Evolutionary conservation across 257 asterid species (phyloP), one percentile per base, ranked within the genome.

Genomic region (Capsicum pubescens): DNA sequence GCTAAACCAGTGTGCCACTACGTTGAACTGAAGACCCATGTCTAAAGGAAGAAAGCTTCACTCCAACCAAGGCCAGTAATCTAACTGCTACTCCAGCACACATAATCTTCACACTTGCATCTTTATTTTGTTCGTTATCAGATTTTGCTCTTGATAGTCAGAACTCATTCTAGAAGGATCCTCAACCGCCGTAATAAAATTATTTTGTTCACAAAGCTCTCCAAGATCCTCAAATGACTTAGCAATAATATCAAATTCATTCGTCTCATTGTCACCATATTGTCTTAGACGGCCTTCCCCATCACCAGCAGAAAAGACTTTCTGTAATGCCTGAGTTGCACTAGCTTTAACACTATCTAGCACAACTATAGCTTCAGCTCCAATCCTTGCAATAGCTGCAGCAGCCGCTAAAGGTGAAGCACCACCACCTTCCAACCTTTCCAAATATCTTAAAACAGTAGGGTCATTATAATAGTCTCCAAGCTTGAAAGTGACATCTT

Each of bases 391-490:
- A 26, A 26, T 26, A 26, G 32, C 32, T 26, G 32, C 32, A 26
- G 32, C 32, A 26, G 32, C 32, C 1, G 32, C 32, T 26, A 26
- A 26, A 26, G 32, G 32, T 26, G 32, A 26, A 26, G 32, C 32
- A 26, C 32, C 32, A 26, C 32, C 32, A 26, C 32, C 32, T 26
- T 26, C 1, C 32, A 26, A 0, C 32, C 32, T 26, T 26, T 26
- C 32, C 32, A 26, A 26, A 26, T 26, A 26, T 26, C 32, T 26
- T 26, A 26, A 26, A 26, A 26, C 1, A 26, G 32, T 26, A 26
- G 98, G 97, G 86, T 97, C 98, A 63, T 97, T 98, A 84, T 97
- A 97, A 89, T 95, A 97, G 85, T 97, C 98, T 80, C 98, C 98
- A 61, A 97, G 98, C 91, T 88, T 97, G 87, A 95, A 92, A 63